These are phyloP conservation scores for Colletotrichum tamarilloi DNA, from an alignment of 2,329 filamentous ascomycete species.

Conservation along the genomic window DNA sequence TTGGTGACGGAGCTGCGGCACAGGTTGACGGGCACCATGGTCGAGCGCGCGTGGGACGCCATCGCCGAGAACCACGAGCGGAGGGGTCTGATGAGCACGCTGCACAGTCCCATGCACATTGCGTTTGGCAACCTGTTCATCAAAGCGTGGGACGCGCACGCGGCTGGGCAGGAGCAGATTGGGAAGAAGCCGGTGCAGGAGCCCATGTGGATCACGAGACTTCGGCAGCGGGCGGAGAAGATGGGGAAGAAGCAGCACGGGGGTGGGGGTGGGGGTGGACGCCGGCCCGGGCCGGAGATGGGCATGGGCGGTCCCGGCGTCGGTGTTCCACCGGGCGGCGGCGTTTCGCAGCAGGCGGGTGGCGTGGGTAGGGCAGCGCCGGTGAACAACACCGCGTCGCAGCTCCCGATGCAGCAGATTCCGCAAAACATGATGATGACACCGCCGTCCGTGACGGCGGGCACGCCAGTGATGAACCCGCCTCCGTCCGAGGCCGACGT, in stretches of 20 bases:
- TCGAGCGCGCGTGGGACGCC: constrained; percentile 68
- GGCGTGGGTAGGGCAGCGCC: constrained; percentile 40
- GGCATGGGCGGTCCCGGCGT: neutral
- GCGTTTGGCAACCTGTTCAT: constrained; percentile 69
- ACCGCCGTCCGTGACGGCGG: constrained; percentile 41
- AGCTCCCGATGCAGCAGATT: constrained; percentile 38
- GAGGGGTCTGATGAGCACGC: constrained; percentile 59
- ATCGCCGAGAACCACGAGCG: constrained; percentile 66
- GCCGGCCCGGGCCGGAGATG: constrained; percentile 10
- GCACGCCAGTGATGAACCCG: constrained; percentile 32
- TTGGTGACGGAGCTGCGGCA: constrained; percentile 66
- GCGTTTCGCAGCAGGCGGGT: constrained; percentile 37
- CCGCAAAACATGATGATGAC: constrained; percentile 46
- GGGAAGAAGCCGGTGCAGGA: constrained; percentile 55
- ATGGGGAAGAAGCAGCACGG: constrained; percentile 40
- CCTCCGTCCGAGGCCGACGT: constrained; percentile 44
- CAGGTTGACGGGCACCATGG: constrained; percentile 64
- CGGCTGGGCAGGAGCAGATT: constrained; percentile 56
- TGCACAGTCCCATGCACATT: constrained; percentile 67
- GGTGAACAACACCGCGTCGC: constrained; percentile 37
- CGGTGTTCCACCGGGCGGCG: neutral
- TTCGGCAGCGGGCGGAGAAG: constrained; percentile 57
- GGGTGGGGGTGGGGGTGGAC: neutral
- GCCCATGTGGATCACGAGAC: constrained; percentile 59
- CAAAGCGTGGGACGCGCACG: constrained; percentile 71